phyloP scores from a whole-genome alignment of 2,329 filamentous ascomycete species.

The Periconia sp. region DNA sequence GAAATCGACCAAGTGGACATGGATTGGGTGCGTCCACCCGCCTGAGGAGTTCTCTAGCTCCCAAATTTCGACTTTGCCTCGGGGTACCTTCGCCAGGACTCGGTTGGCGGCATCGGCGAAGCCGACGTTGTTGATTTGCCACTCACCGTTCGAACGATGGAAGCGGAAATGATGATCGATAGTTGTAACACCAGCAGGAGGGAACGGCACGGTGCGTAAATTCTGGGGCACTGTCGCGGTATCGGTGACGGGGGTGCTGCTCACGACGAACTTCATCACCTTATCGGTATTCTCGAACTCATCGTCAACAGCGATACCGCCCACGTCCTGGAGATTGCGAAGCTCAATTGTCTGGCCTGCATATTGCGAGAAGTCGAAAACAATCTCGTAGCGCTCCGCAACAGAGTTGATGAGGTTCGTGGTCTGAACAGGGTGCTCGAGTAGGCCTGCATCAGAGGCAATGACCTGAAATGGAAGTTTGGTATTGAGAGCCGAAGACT shows the following conservation, averaged over 20 bases:
- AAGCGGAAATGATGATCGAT: slow-evolving; percentile 41
- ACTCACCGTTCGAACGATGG: slow-evolving; percentile 28
- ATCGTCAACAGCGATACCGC: slow-evolving; percentile 25
- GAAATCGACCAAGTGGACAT: slow-evolving; percentile 65
- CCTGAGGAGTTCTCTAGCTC: slow-evolving; percentile 54
- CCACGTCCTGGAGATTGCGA: slow-evolving; percentile 49
- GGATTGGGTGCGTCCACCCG: slow-evolving; percentile 60
- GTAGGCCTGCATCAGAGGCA: slow-evolving; percentile 56
- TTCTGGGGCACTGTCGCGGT: slow-evolving; percentile 25
- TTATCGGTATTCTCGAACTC: slow-evolving; percentile 50
- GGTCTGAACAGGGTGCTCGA: slow-evolving; percentile 47
- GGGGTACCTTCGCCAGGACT: slow-evolving; percentile 38
- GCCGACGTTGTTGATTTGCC: slow-evolving; percentile 38
- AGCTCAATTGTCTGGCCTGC: slow-evolving; percentile 57
- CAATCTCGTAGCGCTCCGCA: slow-evolving; percentile 64
- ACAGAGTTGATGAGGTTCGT: slow-evolving; percentile 55
- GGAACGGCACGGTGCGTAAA: slow-evolving; percentile 32
- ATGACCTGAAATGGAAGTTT: slow-evolving; percentile 60
- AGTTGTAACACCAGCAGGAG: slow-evolving; percentile 22
- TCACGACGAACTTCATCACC: slow-evolving; percentile 28
- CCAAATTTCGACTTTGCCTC: slow-evolving; percentile 41
- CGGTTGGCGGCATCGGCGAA: slow-evolving; percentile 30
- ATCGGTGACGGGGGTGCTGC: slow-evolving; percentile 15
- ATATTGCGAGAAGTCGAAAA: slow-evolving; percentile 61
- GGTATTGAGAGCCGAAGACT: slow-evolving; percentile 36